Evolutionary conservation across 2,329 filamentous ascomycete genomes (phyloP), one percentile per base, ranked within the genome.

Genomic region (Pseudodiploospora longispora): DNA sequence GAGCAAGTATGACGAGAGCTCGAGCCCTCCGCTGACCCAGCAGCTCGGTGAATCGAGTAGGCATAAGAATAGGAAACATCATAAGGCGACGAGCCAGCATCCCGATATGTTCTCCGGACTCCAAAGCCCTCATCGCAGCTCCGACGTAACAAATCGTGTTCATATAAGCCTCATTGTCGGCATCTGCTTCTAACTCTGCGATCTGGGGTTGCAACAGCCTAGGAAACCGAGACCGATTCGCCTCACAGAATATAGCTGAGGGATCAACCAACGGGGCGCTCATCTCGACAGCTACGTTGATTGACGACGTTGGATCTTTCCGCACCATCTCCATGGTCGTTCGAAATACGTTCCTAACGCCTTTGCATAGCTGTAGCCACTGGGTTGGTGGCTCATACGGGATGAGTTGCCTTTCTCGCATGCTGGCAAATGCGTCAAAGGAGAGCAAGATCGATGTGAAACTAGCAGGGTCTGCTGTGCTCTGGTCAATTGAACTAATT

Each of bases 361-460:
- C 51, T 10, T 52, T 50, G 12, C 49, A 52, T n/a, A 56, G 46
- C 7, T 53, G 46, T 3, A 59, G 47, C 55, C 54, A 58, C 30
- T 54, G 52, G 19, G 48, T 42, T 6, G 55, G 56, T 2, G 56
- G 50, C 10, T 52, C 43, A 38, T 58, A 59, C 1, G 50, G 50
- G 10, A 47, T 33, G n/a, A 55, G 36, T n/a, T 41, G 36, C 1
- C 52, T 50, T 4, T 51, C 45, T 4, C 49, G 49, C 33, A 55
- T 36, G 32, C 42, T 44, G 1, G 52, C 49, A 40, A 57, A 50
- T 1, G 54, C 45, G 35, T 57, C 52, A 19, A 55, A 38, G 5
- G 53, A 51, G 4, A 57, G 42, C 3, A 57, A 38, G 4, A 55
- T 35, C 6, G 54, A 52, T 4, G 53, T 52, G 35, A 57, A 53